Evolutionary conservation across 2,329 filamentous ascomycete genomes (phyloP), one percentile per base, ranked within the genome.

Genomic region (Phyllosticta citribraziliensis): DNA sequence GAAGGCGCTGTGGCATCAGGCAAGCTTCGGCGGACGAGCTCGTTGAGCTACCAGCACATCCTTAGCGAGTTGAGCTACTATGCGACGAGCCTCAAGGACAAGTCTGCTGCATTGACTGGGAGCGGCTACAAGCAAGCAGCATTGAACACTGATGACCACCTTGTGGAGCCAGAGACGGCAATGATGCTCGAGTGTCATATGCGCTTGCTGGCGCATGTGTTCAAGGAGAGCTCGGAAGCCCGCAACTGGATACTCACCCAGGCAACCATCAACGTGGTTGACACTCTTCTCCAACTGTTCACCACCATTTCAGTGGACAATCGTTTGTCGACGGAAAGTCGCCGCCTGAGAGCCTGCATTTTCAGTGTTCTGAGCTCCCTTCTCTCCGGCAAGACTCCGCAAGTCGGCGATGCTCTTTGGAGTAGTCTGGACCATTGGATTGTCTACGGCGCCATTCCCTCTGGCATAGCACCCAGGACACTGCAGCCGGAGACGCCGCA

Each of bases 121-220:
- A 89, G 71, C 78, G 83, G 54, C 78, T 83, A 70, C 56, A 65
- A 70, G 6, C 66, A 69, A 30, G 47, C 60, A 3, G 63, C 70
- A 47, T 71, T 69, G 62, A 72, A 70, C 52, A 68, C 67, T 56
- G 70, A 70, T n/a, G 74, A 74, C 50, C 75, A 76, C 60, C 85
- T 90, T 63, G 91, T 96, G 27, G 93, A 97, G 70, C 89, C 91
- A 3, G 95, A 99, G 73, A 95, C 90, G 51, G 87, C 88, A n/a
- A 89, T 96, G 75, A 97, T 99, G 90, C 80, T 99, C 27, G 91
- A 97, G 70, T 93, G 91, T 67, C 97, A 97, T 71, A 80, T 99
- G 58, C 86, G 93, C 30, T 81, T 99, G 5, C 88, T 96, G 67
- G 85, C 90, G 3, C 91, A 95, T 72, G 79, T 99, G 10, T 87